Evolutionary conservation across 1,284 basidiomycete genomes (phyloP).

Genomic region (Papiliotrema laurentii): DNA sequence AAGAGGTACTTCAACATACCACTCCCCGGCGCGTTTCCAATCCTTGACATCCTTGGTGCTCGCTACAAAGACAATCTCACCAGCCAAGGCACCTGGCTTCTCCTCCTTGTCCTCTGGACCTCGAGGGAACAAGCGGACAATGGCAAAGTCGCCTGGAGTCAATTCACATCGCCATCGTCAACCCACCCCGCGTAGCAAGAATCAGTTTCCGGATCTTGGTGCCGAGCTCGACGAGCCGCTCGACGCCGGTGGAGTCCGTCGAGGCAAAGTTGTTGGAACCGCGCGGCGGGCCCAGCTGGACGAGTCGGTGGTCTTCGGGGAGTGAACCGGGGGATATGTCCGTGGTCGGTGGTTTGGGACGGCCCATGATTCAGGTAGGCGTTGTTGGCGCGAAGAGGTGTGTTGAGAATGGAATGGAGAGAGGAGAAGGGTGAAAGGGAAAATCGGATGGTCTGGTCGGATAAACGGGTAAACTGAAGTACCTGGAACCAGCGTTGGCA

Average conservation of each 20-base stretch:
- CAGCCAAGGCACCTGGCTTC: conserved; percentile 20
- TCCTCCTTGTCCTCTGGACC: conserved; percentile 10
- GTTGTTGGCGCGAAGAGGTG: too few species aligned
- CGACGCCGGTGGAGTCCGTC: conserved; percentile 19
- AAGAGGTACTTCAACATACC: conserved; percentile 22
- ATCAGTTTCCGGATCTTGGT: conserved; percentile 23
- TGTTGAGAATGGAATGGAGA: too few species aligned
- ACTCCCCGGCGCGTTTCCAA: conserved; percentile 35
- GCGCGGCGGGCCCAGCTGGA: conserved; percentile 31
- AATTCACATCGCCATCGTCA: neutral
- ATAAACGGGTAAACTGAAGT: too few species aligned
- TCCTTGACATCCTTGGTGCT: conserved; percentile 30
- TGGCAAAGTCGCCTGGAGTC: conserved; percentile 31
- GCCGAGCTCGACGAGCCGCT: conserved; percentile 36
- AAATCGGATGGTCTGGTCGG: too few species aligned
- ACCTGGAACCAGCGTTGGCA: too few species aligned
- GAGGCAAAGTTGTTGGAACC: conserved; percentile 37
- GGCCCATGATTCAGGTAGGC: too few species aligned
- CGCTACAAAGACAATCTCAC: conserved; percentile 36
- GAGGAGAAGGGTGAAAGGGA: too few species aligned
- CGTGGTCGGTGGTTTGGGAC: conserved; percentile 5
- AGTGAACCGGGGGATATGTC: conserved; percentile 23
- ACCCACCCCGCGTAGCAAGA: conserved; percentile 33
- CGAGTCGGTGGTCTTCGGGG: conserved; percentile 24
- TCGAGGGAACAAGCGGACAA: conserved; percentile 27